Percentiles rank a stretch among this genome's conserved stretches.
phyloP scores from a whole-genome alignment of 2,329 filamentous ascomycete species.

The Stemphylium lycopersici region DNA sequence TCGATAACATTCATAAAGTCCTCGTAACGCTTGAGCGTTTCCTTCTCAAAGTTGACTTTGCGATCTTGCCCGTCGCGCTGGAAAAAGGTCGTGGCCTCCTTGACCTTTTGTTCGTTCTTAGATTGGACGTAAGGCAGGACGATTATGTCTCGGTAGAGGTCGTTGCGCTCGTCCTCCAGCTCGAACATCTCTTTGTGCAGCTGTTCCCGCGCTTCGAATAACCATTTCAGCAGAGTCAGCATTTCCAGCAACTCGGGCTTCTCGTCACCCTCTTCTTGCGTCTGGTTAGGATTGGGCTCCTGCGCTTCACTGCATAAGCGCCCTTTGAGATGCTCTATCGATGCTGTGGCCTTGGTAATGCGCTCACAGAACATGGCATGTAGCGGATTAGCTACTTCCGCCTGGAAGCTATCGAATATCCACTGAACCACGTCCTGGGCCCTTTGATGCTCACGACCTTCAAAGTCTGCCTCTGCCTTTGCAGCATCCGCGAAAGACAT shows the following conservation, averaged over 20 bases:
- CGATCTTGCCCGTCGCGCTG: conserved; percentile 76
- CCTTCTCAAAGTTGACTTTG: conserved; percentile 71
- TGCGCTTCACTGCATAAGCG: conserved; percentile 76
- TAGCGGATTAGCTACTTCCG: conserved; percentile 79
- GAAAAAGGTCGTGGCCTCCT: conserved; percentile 82
- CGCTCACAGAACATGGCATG: conserved; percentile 80
- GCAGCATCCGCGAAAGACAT: conserved; percentile 85
- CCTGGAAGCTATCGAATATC: conserved; percentile 85
- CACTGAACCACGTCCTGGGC: conserved; percentile 76
- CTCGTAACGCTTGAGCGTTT: conserved; percentile 73
- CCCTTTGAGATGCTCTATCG: conserved; percentile 77
- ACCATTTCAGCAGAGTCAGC: conserved; percentile 92
- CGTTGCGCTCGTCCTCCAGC: conserved; percentile 81
- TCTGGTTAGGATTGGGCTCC: conserved; percentile 74
- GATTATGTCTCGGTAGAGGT: conserved; percentile 84
- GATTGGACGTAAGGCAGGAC: conserved; percentile 77
- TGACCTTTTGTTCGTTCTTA: conserved; percentile 78
- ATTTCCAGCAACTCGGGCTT: conserved; percentile 93
- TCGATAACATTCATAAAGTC: conserved; percentile 82
- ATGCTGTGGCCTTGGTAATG: conserved; percentile 72
- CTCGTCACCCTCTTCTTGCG: conserved; percentile 94
- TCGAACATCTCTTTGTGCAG: conserved; percentile 86
- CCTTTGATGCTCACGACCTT: conserved; percentile 70
- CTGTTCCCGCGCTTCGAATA: conserved; percentile 91
- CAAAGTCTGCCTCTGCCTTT: conserved; percentile 76